Base-by-base conservation (phyloP, 208 protist species). In the Wallacemonas rigidus region DNA sequence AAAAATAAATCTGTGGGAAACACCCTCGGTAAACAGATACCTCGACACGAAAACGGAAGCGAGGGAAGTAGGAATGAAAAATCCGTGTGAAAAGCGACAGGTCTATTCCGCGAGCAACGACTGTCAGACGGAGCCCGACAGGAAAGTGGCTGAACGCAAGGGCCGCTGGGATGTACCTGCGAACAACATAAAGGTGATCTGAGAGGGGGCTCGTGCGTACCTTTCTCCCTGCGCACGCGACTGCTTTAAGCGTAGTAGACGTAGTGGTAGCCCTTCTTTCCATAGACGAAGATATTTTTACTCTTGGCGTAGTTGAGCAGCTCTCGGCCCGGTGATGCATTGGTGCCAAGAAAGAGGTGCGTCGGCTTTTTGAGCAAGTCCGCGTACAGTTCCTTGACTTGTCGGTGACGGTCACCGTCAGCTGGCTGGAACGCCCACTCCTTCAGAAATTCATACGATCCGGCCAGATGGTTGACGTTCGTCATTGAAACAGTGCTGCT, bases 261-360 rank as follows among this genome's bases (percentile, higher is more conserved):
- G 69, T 87, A 95, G 15, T 76, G 67, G 41, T 72, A 35, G 9
- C 87, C 92, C 61, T 88, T 92, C 53, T 89, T 91, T 2, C 78
- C 87, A 67, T 96, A 96, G 11, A 96, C 62, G 79, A 92, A 93
- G 11, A 96, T 85, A 67, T 85, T 89, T 76, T 93, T 95, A 1
- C 75, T 77, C 62, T 89, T 92, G 11, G 89, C 89, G 41, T 86
- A 91, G 71, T 93, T 94, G 11, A 96, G 63, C 53, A 96, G 75
- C 53, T 96, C 92, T 15, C 85, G 65, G 0, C 81, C 81, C 0
- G 92, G 92, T 14, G 78, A 71, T 4, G 87, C 51, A 64, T 83
- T 89, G 2, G 85, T 87, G 0, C 92, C 92, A 43, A 96, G 78
- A 57, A 96, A 96, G 3, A 95, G 71, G 67, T 86, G 81, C 41